These are phyloP conservation scores for Camelina laxa DNA, from an alignment of 345 rosid species.

Conservation along the genomic window DNA sequence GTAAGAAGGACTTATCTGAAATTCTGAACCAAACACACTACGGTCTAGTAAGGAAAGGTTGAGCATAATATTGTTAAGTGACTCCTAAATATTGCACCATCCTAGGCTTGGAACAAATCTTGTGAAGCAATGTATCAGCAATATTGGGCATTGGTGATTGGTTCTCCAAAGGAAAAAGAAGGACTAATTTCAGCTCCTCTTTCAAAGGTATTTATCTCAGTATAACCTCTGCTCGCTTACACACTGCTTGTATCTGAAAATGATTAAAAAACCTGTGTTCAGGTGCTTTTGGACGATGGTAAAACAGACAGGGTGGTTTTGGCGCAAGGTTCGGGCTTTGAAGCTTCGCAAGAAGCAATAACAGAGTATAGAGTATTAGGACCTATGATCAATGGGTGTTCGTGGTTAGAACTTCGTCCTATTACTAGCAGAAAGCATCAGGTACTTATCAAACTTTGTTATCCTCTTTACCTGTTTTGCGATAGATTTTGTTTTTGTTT, in stretches of 20 bases:
- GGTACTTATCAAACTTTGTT: constrained; percentile 48
- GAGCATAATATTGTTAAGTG: constrained; percentile 7
- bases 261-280: constrained; percentile 10
- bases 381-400: constrained; percentile 88
- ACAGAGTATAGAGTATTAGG: constrained; percentile 88
- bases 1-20: constrained; percentile 43
- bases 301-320: constrained; percentile 87
- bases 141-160: constrained; percentile 92
- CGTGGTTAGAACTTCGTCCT: constrained; percentile 87
- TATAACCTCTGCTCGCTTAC: background rate
- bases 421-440: constrained; percentile 88
- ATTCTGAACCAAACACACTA: background rate
- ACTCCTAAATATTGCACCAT: constrained; percentile 13
- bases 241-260: constrained; percentile 15
- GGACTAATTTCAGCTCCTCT: constrained; percentile 81
- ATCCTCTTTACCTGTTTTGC: background rate
- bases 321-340: constrained; percentile 68
- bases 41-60: background rate
- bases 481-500: constrained; percentile 9
- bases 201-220: constrained; percentile 62
- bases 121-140: constrained; percentile 73
- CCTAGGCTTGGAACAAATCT: constrained; percentile 82
- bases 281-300: constrained; percentile 90
- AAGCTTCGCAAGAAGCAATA: constrained; percentile 77
- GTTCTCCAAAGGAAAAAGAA: constrained; percentile 79